Base-by-base conservation (phyloP, 495 filamentous ascomycete species). In the Neurospora sp. region DNA sequence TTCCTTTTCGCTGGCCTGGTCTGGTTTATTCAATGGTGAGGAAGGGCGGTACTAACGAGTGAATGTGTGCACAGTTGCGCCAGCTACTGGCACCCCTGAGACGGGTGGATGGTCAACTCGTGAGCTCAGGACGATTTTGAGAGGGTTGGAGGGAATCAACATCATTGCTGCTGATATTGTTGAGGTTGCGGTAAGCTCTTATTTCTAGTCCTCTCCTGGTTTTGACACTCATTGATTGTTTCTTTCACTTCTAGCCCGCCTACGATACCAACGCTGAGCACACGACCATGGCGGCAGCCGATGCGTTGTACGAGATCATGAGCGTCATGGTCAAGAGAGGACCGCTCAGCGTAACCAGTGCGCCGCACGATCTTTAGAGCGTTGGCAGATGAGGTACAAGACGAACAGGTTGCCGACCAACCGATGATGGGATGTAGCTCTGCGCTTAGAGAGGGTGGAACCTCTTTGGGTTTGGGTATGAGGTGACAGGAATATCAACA, bases 211-310 rank as follows among this genome's bases (percentile, higher is more conserved):
- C 8, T 10, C 31, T 39, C 34, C 6, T 42, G 17, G 6, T 42
- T 42, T 42, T 2, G 6, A 42, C 6, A 19, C 40, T 42, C 17
- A 19, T 19, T 19, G 17, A 42, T 7, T 6, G 40, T 2, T 17
- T 19, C 40, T 17, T 42, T 42, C 40, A 42, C 40, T 3, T 62
- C 2, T 88, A 92, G 75, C 93, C 93, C 9, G 92, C 93, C 4
- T 96, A 97, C 80, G 93, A 96, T 79, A 93, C 92, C 38, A 91
- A 90, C 73, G 93, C 91, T 2, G 93, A 97, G 86, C 90, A 91
- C 77, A 97, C 93, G 15, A 93, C 93, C 39, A 87, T 96, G 82
- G 92, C 92, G 10, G 93, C 92, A 3, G 92, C 93, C 6, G 92
- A 96, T 82, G 88, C 90, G 13, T 88, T 90, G 15, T 97, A 91